Conservation (phyloP, 495 filamentous ascomycete genomes). For the Xylaria bambusicola region DNA sequence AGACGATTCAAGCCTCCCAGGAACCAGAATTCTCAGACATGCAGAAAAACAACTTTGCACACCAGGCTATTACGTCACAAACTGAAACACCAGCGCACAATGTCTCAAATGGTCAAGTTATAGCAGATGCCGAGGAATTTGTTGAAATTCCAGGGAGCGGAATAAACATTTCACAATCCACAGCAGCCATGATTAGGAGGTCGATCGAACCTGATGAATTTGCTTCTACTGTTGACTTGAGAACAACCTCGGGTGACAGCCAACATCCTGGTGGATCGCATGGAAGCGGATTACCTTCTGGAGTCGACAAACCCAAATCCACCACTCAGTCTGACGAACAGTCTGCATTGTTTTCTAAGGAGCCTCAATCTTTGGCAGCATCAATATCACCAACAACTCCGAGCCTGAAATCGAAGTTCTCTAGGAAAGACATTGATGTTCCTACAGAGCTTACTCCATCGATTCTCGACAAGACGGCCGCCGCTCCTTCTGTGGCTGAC, state of each 20-base stretch:
- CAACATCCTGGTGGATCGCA: background rate
- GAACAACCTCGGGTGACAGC: background rate
- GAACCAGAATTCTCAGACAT: slow-evolving; percentile 18
- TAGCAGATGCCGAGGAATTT: slow-evolving; percentile 24
- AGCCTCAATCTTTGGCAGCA: slow-evolving; percentile 33
- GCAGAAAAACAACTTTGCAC: slow-evolving; percentile 1
- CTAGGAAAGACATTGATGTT: slow-evolving; percentile 42
- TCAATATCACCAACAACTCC: slow-evolving; percentile 23
- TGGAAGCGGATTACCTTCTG: background rate
- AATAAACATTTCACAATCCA: slow-evolving; percentile 1
- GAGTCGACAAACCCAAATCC: background rate
- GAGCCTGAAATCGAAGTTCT: slow-evolving; percentile 54
- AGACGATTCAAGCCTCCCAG: slow-evolving; percentile 44
- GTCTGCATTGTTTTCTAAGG: background rate
- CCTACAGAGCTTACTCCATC: slow-evolving; percentile 20
- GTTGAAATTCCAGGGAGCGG: slow-evolving; percentile 11
- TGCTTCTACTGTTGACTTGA: background rate
- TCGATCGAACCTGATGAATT: slow-evolving; percentile 7
- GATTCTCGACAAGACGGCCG: slow-evolving; percentile 11
- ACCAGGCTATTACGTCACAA: slow-evolving; percentile 19
- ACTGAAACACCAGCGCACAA: slow-evolving; percentile 15
- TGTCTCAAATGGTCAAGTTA: slow-evolving; percentile 19
- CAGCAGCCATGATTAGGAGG: background rate
- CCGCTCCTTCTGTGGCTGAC: slow-evolving; percentile 5
- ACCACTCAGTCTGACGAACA: background rate